Conservation (phyloP, 2,329 filamentous ascomycete genomes). For the Penicillium sp. region DNA sequence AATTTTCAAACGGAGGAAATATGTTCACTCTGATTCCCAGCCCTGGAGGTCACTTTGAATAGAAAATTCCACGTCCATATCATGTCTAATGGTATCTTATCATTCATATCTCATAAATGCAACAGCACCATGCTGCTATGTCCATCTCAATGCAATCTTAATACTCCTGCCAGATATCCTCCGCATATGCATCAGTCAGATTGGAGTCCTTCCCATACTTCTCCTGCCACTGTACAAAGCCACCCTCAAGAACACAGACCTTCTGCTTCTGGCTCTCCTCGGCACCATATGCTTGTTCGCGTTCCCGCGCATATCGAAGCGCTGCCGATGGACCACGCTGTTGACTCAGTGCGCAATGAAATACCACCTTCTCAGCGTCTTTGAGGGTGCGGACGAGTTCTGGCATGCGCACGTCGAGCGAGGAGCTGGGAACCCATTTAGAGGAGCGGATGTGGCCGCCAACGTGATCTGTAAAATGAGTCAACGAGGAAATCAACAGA, state of each 20-base stretch:
- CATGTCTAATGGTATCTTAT: conserved; percentile 13
- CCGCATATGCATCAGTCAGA: conserved; percentile 76
- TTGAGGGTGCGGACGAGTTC: conserved; percentile 73
- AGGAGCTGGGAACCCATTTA: conserved; percentile 65
- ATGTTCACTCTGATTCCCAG: no score
- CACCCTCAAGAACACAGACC: conserved; percentile 73
- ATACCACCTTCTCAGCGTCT: conserved; percentile 77
- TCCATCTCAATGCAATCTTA: conserved; percentile 10
- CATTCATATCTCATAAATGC: conserved; percentile 15
- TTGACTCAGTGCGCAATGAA: conserved; percentile 90
- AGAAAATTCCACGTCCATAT: no score
- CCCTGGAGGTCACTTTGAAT: no score
- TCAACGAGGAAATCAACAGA: not conserved
- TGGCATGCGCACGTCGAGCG: conserved; percentile 70
- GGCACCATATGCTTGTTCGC: conserved; percentile 48
- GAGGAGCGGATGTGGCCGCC: conserved; percentile 81
- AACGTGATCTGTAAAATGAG: conserved; percentile 61
- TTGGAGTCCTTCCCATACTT: conserved; percentile 66
- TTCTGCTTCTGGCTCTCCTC: conserved; percentile 53
- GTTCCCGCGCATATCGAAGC: conserved; percentile 63
- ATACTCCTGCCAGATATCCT: conserved; percentile 71
- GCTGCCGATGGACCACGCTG: conserved; percentile 83
- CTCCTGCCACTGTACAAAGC: conserved; percentile 88
- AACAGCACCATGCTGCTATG: not conserved
- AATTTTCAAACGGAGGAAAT: no score